Percentiles rank a stretch among this genome's conserved stretches.
Conservation (phyloP, 495 filamentous ascomycete genomes). For the Neurospora pannonica region DNA sequence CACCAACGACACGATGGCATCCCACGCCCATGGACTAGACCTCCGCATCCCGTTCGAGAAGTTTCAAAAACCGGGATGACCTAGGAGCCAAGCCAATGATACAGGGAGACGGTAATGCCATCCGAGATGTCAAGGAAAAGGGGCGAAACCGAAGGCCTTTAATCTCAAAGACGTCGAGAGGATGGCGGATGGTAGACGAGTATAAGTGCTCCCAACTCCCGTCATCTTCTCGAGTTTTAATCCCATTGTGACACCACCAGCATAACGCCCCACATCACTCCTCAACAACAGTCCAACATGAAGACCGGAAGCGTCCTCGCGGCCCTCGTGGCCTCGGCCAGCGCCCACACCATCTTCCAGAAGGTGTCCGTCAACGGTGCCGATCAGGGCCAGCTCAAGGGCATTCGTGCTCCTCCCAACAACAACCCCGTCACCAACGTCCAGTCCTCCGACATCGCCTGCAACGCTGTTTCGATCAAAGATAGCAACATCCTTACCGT, state of each 20-base stretch:
- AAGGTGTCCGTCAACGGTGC: slow-evolving; percentile 42
- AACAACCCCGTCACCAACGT: slow-evolving; percentile 34
- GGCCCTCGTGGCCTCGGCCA: slow-evolving; percentile 19
- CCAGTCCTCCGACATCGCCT: slow-evolving; percentile 28
- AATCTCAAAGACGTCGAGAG: background rate
- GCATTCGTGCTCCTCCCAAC: slow-evolving; percentile 39
- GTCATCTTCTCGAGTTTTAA: background rate
- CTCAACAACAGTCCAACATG: slow-evolving; percentile 12
- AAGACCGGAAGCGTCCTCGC: slow-evolving; percentile 17
- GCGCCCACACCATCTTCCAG: slow-evolving; percentile 36
- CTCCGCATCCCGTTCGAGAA: slow-evolving; percentile 12
- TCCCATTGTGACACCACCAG: background rate
- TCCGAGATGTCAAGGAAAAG: background rate
- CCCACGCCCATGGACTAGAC: background rate
- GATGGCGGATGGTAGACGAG: background rate
- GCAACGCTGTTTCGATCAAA: slow-evolving; percentile 28
- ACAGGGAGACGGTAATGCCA: background rate
- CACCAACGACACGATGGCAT: background rate
- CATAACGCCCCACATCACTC: background rate
- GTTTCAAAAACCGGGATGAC: slow-evolving; percentile 1
- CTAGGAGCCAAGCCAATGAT: background rate
- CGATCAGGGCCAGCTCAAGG: slow-evolving; percentile 43
- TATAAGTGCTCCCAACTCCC: background rate
- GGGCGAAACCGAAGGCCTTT: background rate
- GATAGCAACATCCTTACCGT: slow-evolving; percentile 37